Evolutionary conservation across 2,329 filamentous ascomycete species (phyloP), one percentile per base, ranked within the genome.

Genomic region (Epichloe hybrida): DNA sequence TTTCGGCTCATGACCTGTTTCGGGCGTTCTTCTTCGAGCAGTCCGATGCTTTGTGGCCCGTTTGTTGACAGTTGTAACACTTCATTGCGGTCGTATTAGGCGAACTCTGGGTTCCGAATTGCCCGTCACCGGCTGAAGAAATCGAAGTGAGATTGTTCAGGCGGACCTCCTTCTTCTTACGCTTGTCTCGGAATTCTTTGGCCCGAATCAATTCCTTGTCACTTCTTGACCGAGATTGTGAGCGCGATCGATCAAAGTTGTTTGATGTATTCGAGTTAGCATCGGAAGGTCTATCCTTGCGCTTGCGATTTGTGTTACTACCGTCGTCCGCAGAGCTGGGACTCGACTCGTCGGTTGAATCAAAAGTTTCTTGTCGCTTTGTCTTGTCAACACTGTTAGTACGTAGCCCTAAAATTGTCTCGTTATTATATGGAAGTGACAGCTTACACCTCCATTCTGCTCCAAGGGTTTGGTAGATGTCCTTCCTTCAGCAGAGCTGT

Each of bases 111-210:
- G 49, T 56, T 17, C 31, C 34, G 13, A 51, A 50, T 21, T 51
- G 49, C 54, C 31, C 59, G 55, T 48, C 59, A 17, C 65, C 66
- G 2, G 58, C 60, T 2, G 61, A 61, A n/a, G 82, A 86, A 45
- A 87, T 79, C 1, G 80, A 83, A 4, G 72, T 75, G 51, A 82
- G 62, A 23, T 72, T 72, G 59, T 83, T 83, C 51, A 88, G 66
- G 54, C 83, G 82, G 48, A 86, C 72, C 50, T 84, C 79, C 62
- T 83, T 84, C 63, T 80, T 80, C 58, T 78, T 75, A 43, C 80
- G 71, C 61, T 76, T 74, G 41, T 79, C 76, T 7, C 78, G 75
- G 17, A 82, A 64, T 56, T 79, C 71, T 55, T 73, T 70, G 6
- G 67, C 66, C 37, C 62, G 66, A 35, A 46, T 27, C 40, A 52